Percentiles rank a stretch among this genome's conserved stretches.
Evolutionary conservation across 1,284 basidiomycete species (phyloP).

Genomic region (Cryptococcus sp.): DNA sequence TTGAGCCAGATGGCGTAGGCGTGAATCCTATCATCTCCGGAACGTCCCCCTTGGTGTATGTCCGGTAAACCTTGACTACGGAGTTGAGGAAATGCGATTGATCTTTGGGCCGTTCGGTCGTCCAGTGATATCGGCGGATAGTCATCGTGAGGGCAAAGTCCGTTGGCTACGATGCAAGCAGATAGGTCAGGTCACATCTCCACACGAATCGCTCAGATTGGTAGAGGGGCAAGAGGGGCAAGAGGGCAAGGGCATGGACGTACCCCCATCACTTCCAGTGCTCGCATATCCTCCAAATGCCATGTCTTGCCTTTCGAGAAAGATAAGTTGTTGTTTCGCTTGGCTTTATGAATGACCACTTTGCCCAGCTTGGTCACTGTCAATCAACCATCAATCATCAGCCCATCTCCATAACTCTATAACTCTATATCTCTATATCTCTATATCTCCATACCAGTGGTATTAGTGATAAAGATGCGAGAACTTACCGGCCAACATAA

Average conservation of each 20-base stretch:
- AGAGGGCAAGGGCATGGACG: constrained; percentile 34
- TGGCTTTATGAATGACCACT: constrained; percentile 91
- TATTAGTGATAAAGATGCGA: neutral
- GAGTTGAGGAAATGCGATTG: constrained; percentile 72
- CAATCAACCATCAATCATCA: neutral
- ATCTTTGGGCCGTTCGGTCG: constrained; percentile 71
- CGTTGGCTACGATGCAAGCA: constrained; percentile 56
- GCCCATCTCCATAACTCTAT: neutral
- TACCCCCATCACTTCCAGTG: constrained; percentile 74
- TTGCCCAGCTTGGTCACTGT: constrained; percentile 66
- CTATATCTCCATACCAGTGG: no score
- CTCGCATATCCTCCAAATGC: constrained; percentile 78
- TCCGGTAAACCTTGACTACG: constrained; percentile 68
- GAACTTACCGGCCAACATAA: constrained; percentile 81
- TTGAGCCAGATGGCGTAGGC: constrained; percentile 8
- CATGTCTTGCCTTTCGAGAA: constrained; percentile 99
- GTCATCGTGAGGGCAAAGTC: constrained; percentile 79
- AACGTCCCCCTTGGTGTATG: constrained; percentile 61
- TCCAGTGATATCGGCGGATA: constrained; percentile 78
- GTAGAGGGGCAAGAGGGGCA: neutral
- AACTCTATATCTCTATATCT: neutral
- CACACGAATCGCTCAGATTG: neutral
- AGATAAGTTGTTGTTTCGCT: constrained; percentile 88
- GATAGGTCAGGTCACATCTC: constrained; percentile 8
- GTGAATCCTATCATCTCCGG: constrained; percentile 51